Evolutionary conservation across 108 stramenopile genomes (phyloP).

Genomic region (Seminavis robusta): DNA sequence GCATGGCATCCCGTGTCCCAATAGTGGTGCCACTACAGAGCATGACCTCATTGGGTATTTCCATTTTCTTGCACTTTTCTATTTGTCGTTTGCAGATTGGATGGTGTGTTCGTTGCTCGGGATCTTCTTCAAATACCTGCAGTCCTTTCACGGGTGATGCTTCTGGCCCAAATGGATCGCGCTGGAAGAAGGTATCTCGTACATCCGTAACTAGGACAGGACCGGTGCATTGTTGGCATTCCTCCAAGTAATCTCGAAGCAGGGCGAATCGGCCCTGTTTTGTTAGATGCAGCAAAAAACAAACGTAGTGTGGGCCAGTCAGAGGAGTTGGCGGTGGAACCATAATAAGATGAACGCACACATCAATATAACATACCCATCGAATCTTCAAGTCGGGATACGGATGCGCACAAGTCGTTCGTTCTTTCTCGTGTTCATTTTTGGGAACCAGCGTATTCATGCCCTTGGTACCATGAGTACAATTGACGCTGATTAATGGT

Average conservation of each 20-base stretch:
- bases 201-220: constrained; percentile 45
- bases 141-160: constrained; percentile 16
- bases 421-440: neutral
- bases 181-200: constrained; percentile 41
- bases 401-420: constrained; percentile 33
- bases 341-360: too few species aligned
- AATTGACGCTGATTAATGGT: constrained; percentile 6
- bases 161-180: constrained; percentile 34
- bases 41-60: constrained; percentile 4
- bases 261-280: constrained; percentile 39
- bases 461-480: constrained; percentile 3
- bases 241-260: constrained; percentile 37
- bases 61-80: neutral
- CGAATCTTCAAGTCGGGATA: constrained; percentile 52
- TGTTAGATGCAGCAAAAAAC: too few species aligned
- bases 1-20: constrained; percentile 44
- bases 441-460: neutral
- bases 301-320: too few species aligned
- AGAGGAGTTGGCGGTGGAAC: too few species aligned
- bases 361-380: too few species aligned
- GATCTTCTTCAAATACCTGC: constrained; percentile 41
- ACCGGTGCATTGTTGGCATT: constrained; percentile 47
- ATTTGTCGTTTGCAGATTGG: constrained; percentile 20
- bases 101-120: constrained; percentile 33
- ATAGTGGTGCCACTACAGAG: constrained; percentile 42